These are phyloP conservation scores for Stentor coeruleus DNA, from an alignment of 73 alveolate genomes.

Conservation along the genomic window DNA sequence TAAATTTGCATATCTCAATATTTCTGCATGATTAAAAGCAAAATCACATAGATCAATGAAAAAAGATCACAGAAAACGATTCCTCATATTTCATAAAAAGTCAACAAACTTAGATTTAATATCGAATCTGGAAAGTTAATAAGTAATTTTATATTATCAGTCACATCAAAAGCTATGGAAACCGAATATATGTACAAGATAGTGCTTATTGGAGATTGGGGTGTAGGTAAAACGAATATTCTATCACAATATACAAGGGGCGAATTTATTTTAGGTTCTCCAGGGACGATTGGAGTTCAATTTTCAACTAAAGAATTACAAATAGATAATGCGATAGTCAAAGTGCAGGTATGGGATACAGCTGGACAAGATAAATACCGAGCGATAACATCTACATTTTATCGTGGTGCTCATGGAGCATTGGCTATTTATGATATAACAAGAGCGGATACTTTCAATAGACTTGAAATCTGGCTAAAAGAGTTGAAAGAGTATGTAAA, in stretches of 20 bases:
- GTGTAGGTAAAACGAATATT: slow-evolving; percentile 64
- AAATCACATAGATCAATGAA: too few relatives aligned
- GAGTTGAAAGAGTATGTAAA: slow-evolving; percentile 21
- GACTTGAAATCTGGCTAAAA: slow-evolving; percentile 22
- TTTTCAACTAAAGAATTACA: slow-evolving; percentile 39
- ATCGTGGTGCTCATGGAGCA: slow-evolving; percentile 43
- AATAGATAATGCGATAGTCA: slow-evolving; percentile 35
- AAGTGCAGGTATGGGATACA: slow-evolving; percentile 56
- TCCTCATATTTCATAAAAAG: too few relatives aligned
- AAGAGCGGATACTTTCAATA: slow-evolving; percentile 24
- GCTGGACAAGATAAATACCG: slow-evolving; percentile 62
- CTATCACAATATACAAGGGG: slow-evolving; percentile 51
- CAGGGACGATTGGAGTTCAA: slow-evolving; percentile 57
- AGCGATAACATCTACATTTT: slow-evolving; percentile 36
- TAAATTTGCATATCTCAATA: too few relatives aligned
- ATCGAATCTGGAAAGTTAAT: too few relatives aligned
- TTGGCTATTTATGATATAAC: slow-evolving; percentile 38
- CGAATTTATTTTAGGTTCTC: slow-evolving; percentile 44
- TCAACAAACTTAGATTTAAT: too few relatives aligned
- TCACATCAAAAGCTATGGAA: slow-evolving; percentile 5
- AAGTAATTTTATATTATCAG: too few relatives aligned
- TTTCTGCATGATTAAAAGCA: too few relatives aligned
- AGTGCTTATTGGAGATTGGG: slow-evolving; percentile 69
- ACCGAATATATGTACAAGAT: slow-evolving; percentile 63
- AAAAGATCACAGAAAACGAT: too few relatives aligned